Conservation (phyloP, 2,329 filamentous ascomycete genomes). For the Venturia oleaginea region DNA sequence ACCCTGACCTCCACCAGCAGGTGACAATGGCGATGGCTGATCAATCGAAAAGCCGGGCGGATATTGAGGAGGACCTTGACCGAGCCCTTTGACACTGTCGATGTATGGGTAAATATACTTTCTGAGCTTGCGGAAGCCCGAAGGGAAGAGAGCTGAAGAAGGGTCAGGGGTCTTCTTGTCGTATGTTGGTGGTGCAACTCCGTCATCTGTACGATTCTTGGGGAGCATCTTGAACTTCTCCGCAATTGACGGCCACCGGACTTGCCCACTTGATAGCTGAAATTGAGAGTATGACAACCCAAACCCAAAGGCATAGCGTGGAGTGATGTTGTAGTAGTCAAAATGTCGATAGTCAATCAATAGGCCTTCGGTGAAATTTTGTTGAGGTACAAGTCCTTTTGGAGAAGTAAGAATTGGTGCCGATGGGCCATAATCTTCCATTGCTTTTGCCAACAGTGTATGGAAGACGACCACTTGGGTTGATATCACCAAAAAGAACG, state of each 20-base stretch:
- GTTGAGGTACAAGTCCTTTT: slow-evolving; percentile 64
- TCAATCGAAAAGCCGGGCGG: slow-evolving; percentile 46
- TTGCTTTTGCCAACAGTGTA: slow-evolving; percentile 72
- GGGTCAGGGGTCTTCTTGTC: slow-evolving; percentile 45
- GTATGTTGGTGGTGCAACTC: slow-evolving; percentile 42
- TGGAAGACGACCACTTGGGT: slow-evolving; percentile 72
- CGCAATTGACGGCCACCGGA: slow-evolving; percentile 23
- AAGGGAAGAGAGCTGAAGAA: slow-evolving; percentile 51
- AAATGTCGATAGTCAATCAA: slow-evolving; percentile 89
- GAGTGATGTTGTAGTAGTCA: slow-evolving; percentile 63
- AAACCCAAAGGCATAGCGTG: slow-evolving; percentile 78
- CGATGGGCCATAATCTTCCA: slow-evolving; percentile 67
- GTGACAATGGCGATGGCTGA: slow-evolving; percentile 41
- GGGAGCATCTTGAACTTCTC: slow-evolving; percentile 36
- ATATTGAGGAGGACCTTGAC: slow-evolving; percentile 37
- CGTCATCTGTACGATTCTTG: slow-evolving; percentile 30
- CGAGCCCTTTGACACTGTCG: slow-evolving; percentile 39
- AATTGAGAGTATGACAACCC: slow-evolving; percentile 77
- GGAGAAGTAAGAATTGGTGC: slow-evolving; percentile 61
- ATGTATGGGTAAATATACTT: slow-evolving; percentile 72
- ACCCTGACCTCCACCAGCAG: slow-evolving; percentile 59
- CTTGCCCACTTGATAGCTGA: slow-evolving; percentile 45
- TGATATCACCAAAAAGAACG: slow-evolving; percentile 68
- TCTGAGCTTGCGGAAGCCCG: slow-evolving; percentile 49
- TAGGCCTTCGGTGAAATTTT: slow-evolving; percentile 73